Evolutionary conservation across 805 yeast species (phyloP).

Genomic region (Tetrapisispora phaffii): DNA sequence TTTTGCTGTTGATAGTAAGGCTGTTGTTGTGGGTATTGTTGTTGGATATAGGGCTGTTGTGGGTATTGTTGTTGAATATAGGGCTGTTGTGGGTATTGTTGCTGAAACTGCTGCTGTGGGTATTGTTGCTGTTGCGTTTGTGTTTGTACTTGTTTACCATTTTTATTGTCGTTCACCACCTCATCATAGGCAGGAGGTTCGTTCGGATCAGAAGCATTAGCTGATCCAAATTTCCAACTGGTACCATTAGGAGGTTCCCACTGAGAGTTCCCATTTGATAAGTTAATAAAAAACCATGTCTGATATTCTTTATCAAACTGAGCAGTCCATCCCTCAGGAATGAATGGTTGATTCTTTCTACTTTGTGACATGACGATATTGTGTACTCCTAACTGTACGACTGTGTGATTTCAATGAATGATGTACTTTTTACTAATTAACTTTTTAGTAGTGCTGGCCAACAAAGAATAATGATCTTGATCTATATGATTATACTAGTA

Average conservation of each 20-base stretch:
- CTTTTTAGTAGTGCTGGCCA: too few relatives aligned
- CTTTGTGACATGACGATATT: slow-evolving; percentile 14
- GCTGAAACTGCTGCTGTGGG: slow-evolving; percentile 11
- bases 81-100: slow-evolving; percentile 17
- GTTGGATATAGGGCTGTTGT: slow-evolving; percentile 9
- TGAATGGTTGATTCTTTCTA: slow-evolving; percentile 37
- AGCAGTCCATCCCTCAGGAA: slow-evolving; percentile 68
- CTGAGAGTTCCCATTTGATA: slow-evolving; percentile 64
- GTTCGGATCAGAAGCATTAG: background rate
- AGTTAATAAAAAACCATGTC: slow-evolving; percentile 74
- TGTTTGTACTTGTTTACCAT: slow-evolving; percentile 34
- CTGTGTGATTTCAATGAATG: too few relatives aligned
- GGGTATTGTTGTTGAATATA: slow-evolving; percentile 9
- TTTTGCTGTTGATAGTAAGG: slow-evolving; percentile 22
- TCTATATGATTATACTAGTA: too few relatives aligned
- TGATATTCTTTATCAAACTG: slow-evolving; percentile 60
- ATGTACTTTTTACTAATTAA: too few relatives aligned
- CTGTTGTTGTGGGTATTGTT: slow-evolving; percentile 12
- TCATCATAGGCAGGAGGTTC: slow-evolving; percentile 12
- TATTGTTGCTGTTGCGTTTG: slow-evolving; percentile 13
- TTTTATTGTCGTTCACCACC: background rate
- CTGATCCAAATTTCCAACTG: slow-evolving; percentile 20
- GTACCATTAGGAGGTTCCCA: slow-evolving; percentile 81
- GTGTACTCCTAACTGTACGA: too few relatives aligned
- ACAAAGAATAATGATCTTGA: too few relatives aligned